Evolutionary conservation across 2,329 filamentous ascomycete species (phyloP).

Genomic region (Pseudogymnoascus sp.): DNA sequence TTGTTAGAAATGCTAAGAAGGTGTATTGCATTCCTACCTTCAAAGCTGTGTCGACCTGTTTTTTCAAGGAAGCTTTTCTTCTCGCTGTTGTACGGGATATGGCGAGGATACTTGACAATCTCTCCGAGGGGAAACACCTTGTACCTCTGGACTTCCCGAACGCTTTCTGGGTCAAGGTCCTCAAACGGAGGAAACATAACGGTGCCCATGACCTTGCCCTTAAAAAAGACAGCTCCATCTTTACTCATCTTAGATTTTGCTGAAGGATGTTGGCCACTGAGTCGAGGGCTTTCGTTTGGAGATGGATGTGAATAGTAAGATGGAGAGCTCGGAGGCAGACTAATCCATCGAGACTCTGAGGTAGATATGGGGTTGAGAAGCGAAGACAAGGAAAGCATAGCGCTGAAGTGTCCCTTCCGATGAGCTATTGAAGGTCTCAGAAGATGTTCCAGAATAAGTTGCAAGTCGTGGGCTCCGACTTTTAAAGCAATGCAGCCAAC

Average conservation of each 20-base stretch:
- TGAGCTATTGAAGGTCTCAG: constrained; percentile 2
- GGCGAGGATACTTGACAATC: constrained; percentile 55
- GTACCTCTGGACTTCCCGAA: constrained; percentile 52
- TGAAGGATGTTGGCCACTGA: constrained; percentile 23
- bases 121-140: constrained; percentile 56
- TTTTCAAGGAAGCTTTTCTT: constrained; percentile 84
- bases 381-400: constrained; percentile 57
- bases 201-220: constrained; percentile 53
- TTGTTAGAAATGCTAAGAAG: constrained; percentile 16
- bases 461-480: not conserved
- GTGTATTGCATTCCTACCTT: constrained; percentile 50
- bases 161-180: constrained; percentile 47
- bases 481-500: not conserved
- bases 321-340: constrained; percentile 35
- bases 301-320: constrained; percentile 19
- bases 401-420: constrained; percentile 19
- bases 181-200: constrained; percentile 72
- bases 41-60: constrained; percentile 79
- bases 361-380: constrained; percentile 52
- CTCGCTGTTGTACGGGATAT: constrained; percentile 90
- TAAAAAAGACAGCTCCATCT: constrained; percentile 53
- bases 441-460: constrained; percentile 3
- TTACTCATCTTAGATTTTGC: constrained; percentile 54
- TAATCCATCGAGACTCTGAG: constrained; percentile 31
- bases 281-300: constrained; percentile 22